These are phyloP conservation scores for Casuarina cunninghamiana DNA, from an alignment of 306 rosid species.

Conservation along the genomic window DNA sequence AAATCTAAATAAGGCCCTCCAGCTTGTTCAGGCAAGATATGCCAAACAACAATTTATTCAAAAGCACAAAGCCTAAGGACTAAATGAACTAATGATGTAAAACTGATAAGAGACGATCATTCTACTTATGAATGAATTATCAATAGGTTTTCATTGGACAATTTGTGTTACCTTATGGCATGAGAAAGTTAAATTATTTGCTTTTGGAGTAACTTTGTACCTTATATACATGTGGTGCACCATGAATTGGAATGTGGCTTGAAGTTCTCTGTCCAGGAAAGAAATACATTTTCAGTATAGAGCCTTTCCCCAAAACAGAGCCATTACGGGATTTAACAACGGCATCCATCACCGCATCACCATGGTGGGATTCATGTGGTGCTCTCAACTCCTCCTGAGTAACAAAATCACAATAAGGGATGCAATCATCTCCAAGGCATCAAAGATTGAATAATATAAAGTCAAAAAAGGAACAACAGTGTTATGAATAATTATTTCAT, in stretches of 20 bases:
- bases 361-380: constrained; percentile 82
- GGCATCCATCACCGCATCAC: constrained; percentile 91
- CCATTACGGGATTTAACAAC: constrained; percentile 72
- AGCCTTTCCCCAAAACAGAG: constrained; percentile 87
- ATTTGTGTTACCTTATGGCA: constrained; percentile 48
- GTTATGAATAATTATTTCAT: not conserved
- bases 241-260: constrained; percentile 70
- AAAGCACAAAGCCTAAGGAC: constrained; percentile 9
- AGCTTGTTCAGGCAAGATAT: not conserved
- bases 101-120: constrained; percentile 32
- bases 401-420: constrained; percentile 33
- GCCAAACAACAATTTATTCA: not conserved
- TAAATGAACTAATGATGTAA: constrained; percentile 25
- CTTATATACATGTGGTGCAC: constrained; percentile 85
- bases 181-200: constrained; percentile 41
- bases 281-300: constrained; percentile 87
- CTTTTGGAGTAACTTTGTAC: constrained; percentile 38
- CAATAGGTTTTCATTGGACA: constrained; percentile 36
- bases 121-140: constrained; percentile 43
- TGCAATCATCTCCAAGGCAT: constrained; percentile 19
- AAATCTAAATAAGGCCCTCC: not conserved
- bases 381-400: constrained; percentile 80
- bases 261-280: constrained; percentile 94
- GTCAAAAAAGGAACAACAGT: not conserved
- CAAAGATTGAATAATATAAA: not conserved